Evolutionary conservation across 2,329 filamentous ascomycete genomes (phyloP).

Genomic region (Microascus cirrosus): DNA sequence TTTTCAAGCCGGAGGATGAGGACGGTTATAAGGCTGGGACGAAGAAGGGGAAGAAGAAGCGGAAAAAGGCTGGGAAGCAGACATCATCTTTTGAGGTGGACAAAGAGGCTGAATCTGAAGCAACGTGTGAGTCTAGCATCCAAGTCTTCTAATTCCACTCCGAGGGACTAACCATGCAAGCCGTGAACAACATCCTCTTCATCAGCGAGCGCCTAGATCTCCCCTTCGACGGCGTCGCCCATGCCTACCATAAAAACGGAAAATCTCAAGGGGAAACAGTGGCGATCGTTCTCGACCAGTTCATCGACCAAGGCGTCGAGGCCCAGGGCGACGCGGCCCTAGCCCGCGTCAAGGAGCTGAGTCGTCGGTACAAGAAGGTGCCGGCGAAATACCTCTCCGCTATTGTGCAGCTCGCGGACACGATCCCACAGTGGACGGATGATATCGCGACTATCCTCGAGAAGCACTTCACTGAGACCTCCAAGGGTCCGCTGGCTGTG

Average conservation of each 20-base stretch:
- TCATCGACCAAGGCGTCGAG: slow-evolving; percentile 24
- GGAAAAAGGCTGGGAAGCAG: neutral
- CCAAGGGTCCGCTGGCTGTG: slow-evolving; percentile 23
- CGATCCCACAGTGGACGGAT: slow-evolving; percentile 20
- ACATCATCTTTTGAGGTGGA: neutral
- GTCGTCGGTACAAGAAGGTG: slow-evolving; percentile 26
- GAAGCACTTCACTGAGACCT: slow-evolving; percentile 25
- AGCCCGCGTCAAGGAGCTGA: slow-evolving; percentile 19
- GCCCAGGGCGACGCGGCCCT: slow-evolving; percentile 17
- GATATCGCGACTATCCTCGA: slow-evolving; percentile 30
- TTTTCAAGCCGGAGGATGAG: slow-evolving; percentile 46
- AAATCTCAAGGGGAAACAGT: slow-evolving; percentile 27
- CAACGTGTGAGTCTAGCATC: neutral
- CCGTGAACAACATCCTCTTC: slow-evolving; percentile 28
- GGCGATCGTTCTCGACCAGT: slow-evolving; percentile 29
- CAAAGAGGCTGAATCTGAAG: neutral
- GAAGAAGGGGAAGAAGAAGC: slow-evolving; percentile 26
- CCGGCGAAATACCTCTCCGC: slow-evolving; percentile 30
- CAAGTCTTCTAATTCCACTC: neutral
- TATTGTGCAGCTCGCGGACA: slow-evolving; percentile 26
- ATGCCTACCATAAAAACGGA: slow-evolving; percentile 25
- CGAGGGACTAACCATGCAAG: slow-evolving; percentile 8
- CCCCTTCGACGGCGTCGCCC: slow-evolving; percentile 25
- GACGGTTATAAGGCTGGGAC: slow-evolving; percentile 12
- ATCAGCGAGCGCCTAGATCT: slow-evolving; percentile 31